Percentiles rank a stretch among this genome's conserved stretches.
phyloP scores from a whole-genome alignment of 305 asterid species.

The Fraxinus baroniana region DNA sequence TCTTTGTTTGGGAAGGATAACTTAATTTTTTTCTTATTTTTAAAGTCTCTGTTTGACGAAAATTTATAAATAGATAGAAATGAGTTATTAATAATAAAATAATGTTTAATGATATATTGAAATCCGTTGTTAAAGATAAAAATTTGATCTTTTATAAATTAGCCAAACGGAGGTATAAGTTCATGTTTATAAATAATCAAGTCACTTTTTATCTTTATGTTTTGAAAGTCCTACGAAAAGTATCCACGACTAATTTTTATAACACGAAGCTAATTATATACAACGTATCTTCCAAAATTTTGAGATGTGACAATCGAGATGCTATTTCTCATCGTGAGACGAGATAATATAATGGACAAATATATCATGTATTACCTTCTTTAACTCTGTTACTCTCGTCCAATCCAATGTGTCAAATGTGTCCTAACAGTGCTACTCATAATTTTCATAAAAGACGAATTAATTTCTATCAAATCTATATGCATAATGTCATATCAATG shows the following conservation, averaged over 20 bases:
- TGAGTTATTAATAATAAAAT: not conserved
- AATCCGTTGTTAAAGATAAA: not conserved
- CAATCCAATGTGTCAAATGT: not conserved
- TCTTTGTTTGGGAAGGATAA: not conserved
- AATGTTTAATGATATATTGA: not conserved
- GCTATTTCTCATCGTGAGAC: not conserved
- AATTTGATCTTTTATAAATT: not conserved
- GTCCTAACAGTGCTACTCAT: not conserved
- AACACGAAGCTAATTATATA: not conserved
- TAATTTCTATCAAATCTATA: not conserved
- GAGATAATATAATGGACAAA: not conserved
- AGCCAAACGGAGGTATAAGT: not conserved
- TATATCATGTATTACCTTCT: not conserved
- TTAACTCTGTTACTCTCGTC: not conserved
- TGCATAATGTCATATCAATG: not conserved
- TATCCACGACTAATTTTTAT: too few species aligned
- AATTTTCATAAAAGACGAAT: not conserved
- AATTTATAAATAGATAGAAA: not conserved
- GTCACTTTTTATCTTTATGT: not conserved
- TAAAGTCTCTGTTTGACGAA: not conserved
- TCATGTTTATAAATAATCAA: not conserved
- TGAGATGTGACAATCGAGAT: too few species aligned
- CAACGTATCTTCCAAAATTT: not conserved
- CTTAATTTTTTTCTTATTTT: not conserved
- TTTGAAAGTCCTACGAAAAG: not conserved